Conservation (phyloP, 805 yeast species). For the Suhomyces prunicola region DNA sequence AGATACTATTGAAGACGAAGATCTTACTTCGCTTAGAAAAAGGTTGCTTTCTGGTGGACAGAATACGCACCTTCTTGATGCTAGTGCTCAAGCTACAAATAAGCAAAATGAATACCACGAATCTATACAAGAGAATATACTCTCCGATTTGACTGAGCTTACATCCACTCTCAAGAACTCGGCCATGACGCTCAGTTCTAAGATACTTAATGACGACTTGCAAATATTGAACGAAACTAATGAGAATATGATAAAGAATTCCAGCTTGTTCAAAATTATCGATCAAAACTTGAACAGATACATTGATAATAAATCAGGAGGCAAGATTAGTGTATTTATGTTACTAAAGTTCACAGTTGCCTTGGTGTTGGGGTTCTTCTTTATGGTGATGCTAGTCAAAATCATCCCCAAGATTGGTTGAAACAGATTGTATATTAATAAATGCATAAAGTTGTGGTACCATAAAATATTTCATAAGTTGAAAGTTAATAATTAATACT, state of each 20-base stretch:
- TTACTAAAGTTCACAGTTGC: slow-evolving; percentile 29
- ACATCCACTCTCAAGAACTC: slow-evolving; percentile 47
- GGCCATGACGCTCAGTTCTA: slow-evolving; percentile 42
- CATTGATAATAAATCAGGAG: slow-evolving; percentile 38
- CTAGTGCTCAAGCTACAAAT: slow-evolving; percentile 11
- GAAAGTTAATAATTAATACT: slow-evolving; percentile 5
- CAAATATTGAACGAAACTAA: slow-evolving; percentile 31
- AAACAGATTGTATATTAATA: not conserved
- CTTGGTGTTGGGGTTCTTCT: slow-evolving; percentile 25
- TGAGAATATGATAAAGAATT: slow-evolving; percentile 32
- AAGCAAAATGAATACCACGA: slow-evolving; percentile 38
- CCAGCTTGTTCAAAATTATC: slow-evolving; percentile 27
- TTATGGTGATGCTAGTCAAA: slow-evolving; percentile 32
- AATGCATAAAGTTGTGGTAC: not conserved
- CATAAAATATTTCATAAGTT: not conserved
- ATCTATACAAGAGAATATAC: slow-evolving; percentile 45
- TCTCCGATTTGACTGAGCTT: slow-evolving; percentile 47
- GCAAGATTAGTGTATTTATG: slow-evolving; percentile 38
- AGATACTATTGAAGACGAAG: slow-evolving; percentile 12
- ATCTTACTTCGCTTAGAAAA: slow-evolving; percentile 20
- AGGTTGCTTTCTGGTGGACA: slow-evolving; percentile 24
- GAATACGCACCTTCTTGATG: slow-evolving; percentile 11
- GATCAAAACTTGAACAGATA: slow-evolving; percentile 38
- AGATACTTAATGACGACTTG: slow-evolving; percentile 32
- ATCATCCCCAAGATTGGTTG: slow-evolving; percentile 32